These are phyloP conservation scores for Talaromyces funiculosus DNA, from an alignment of 2,329 filamentous ascomycete species.

Conservation along the genomic window DNA sequence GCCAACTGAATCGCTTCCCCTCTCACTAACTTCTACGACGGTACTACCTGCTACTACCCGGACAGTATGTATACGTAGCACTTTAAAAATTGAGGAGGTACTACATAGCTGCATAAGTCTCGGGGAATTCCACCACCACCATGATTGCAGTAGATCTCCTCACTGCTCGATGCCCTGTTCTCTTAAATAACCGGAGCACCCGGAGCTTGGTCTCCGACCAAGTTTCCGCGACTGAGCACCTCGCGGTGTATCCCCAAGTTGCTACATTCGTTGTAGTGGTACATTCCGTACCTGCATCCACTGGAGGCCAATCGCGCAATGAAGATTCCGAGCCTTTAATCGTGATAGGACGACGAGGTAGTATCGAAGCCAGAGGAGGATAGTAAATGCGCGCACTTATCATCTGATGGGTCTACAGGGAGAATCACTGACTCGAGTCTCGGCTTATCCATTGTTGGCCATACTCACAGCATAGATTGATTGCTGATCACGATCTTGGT, in stretches of 20 bases:
- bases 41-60: neutral
- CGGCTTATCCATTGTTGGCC: neutral
- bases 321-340: neutral
- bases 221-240: neutral
- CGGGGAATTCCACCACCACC: neutral
- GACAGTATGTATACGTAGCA: neutral
- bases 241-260: neutral
- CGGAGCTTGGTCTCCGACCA: neutral
- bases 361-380: neutral
- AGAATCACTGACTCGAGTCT: neutral
- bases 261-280: neutral
- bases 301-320: neutral
- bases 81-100: neutral
- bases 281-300: slow-evolving; percentile 1
- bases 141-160: neutral
- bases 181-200: neutral
- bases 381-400: neutral
- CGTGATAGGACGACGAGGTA: neutral
- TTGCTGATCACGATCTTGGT: neutral
- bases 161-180: neutral
- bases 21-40: neutral
- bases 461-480: neutral
- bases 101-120: neutral
- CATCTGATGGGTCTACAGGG: neutral
- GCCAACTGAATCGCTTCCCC: neutral